Base-by-base conservation (phyloP, 139 green algal species). In the Coelastrella sp. region DNA sequence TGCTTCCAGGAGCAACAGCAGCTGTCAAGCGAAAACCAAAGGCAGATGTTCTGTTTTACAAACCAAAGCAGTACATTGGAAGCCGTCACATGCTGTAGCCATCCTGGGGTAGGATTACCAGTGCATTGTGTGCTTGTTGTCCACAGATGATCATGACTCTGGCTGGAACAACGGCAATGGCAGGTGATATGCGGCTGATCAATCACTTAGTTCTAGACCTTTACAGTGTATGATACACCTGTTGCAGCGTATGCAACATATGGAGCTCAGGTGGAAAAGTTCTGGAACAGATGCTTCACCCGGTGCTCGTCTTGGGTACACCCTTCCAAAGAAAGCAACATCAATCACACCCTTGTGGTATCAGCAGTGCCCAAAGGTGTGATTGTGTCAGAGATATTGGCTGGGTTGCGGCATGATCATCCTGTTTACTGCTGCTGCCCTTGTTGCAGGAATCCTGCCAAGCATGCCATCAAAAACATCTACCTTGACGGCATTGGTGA, bases 161-260 rank as follows among this genome's bases (percentile, higher is more conserved):
- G 90, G 90, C 48, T 92, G 90, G 83, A 94, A 94, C 81, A 91
- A 94, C 43, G 90, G 88, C 53, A 91, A 95, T 77, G n/a, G 63
- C 5, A 85, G 85, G 86, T 57, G 45, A 57, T 57, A 13, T 57
- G 45, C 15, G 15, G 11, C 45, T 57, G 45, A 57, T 57, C 45
- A 9, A 57, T 9, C 45, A 34, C 38, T 2, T 64, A 30, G n/a
- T 45, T 45, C 48, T 23, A 19, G 15, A 25, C 32, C 15, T 7
- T 0, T 57, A 41, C 34, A 5, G 19, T 41, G 63, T 17, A n/a
- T 43, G 41, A 38, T 43, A 19, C 59, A n/a, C 23, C 59, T 0
- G n/a, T 21, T 32, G 59, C 59, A 34, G 23, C 27, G 59, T 21
- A 57, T 57, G 11, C 11, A 17, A 72, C n/a, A 8, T 72, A 30